Conservation (phyloP, 2,329 filamentous ascomycete species). For the Cyphellophora europaea region DNA sequence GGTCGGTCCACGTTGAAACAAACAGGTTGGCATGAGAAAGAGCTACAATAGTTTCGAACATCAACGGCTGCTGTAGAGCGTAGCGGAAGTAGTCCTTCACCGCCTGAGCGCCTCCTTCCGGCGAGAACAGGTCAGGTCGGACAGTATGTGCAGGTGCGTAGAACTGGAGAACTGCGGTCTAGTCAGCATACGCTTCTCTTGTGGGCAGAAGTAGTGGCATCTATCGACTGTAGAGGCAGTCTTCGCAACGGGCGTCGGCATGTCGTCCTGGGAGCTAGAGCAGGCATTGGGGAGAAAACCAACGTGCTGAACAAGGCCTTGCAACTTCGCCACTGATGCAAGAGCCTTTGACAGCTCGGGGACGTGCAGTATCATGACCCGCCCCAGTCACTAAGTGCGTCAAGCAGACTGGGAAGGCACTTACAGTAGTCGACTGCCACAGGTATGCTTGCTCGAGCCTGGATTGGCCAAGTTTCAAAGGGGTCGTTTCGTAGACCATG, state of each 20-base stretch:
- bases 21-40: constrained; percentile 4
- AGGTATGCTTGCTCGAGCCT: constrained; percentile 3
- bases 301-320: no score
- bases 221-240: no score
- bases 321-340: no score
- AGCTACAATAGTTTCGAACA: constrained; percentile 8
- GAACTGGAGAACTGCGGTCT: constrained; percentile 5
- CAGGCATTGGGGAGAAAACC: no score
- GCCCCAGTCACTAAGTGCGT: no score
- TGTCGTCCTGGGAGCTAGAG: no score
- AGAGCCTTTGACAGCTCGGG: no score
- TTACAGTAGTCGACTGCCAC: constrained; percentile 7
- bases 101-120: constrained; percentile 3
- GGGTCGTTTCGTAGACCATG: constrained; percentile 7
- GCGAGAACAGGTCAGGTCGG: constrained; percentile 3
- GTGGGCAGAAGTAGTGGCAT: no score
- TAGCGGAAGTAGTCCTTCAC: constrained; percentile 6
- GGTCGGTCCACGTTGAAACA: constrained; percentile 1
- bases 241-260: no score
- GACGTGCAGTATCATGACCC: no score
- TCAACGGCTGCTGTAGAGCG: constrained; percentile 4
- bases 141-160: constrained; percentile 7
- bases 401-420: background rate
- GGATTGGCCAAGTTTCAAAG: constrained; percentile 5
- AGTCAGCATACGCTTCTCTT: no score